Conservation (phyloP, 305 asterid genomes). For the Fraxinus sp. region DNA sequence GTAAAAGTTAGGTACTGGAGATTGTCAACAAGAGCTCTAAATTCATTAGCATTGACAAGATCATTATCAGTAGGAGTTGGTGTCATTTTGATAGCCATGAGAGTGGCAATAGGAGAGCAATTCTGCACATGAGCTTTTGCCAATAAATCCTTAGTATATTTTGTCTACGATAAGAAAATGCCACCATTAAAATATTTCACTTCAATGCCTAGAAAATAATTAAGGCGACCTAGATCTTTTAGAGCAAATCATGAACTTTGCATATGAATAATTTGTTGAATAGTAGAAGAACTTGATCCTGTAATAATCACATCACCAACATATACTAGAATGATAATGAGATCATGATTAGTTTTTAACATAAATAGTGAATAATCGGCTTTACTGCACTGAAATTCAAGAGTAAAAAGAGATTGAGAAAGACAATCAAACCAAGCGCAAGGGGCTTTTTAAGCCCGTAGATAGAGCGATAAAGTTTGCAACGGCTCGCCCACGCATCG, state of each 20-base stretch:
- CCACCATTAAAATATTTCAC: background rate
- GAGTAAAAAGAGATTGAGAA: background rate
- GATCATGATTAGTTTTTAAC: background rate
- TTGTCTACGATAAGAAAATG: no score
- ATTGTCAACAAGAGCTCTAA: background rate
- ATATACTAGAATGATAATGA: no score
- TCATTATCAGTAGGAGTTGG: background rate
- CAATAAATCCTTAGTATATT: background rate
- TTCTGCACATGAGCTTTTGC: background rate
- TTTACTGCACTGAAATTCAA: background rate
- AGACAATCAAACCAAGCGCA: no score
- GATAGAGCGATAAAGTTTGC: background rate
- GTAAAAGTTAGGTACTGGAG: background rate
- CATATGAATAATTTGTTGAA: background rate
- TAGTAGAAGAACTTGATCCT: background rate
- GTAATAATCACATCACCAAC: no score
- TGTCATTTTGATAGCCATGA: background rate
- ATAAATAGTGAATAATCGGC: no score
- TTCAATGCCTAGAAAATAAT: background rate
- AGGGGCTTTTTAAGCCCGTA: background rate
- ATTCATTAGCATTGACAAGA: background rate
- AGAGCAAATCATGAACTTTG: background rate
- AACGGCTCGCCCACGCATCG: no score
- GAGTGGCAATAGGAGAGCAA: background rate
- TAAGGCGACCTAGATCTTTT: background rate